A percentile compares a stretch with the other conserved stretches of the same genome.
These are phyloP conservation scores for Smallanthus sonchifolius DNA, from an alignment of 129 eudicot genomes.

Conservation along the genomic window DNA sequence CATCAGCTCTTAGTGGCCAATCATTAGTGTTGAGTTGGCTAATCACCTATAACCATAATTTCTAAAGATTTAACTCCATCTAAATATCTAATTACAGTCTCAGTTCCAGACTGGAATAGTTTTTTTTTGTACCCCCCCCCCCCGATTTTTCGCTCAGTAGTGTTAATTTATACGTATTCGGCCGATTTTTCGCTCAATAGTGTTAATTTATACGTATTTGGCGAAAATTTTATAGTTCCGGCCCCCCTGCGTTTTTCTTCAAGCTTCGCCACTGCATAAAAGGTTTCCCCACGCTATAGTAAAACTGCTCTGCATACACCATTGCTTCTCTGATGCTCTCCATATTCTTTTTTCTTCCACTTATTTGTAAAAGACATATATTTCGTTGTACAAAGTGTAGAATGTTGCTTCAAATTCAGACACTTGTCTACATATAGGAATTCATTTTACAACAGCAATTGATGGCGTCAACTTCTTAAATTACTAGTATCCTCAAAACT, in stretches of 20 bases:
- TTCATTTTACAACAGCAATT: neutral
- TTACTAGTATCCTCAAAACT: too few species aligned
- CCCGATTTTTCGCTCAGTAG: too few species aligned
- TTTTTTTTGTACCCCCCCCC: neutral
- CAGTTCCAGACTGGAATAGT: slow-evolving; percentile 2
- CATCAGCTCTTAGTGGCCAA: neutral
- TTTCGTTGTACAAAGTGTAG: neutral
- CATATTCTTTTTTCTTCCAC: neutral
- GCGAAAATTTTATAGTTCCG: too few species aligned
- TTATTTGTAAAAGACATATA: neutral
- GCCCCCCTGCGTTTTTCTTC: too few species aligned
- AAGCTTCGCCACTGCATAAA: too few species aligned
- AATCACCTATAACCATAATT: neutral
- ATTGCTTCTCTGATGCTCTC: neutral
- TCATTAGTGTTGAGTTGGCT: neutral
- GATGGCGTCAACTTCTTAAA: neutral
- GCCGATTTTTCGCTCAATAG: too few species aligned
- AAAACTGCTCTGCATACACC: neutral
- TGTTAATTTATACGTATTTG: too few species aligned
- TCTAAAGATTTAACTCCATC: neutral
- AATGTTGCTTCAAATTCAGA: neutral
- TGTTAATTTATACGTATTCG: too few species aligned
- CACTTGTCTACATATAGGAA: neutral
- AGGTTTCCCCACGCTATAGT: neutral
- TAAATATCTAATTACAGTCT: neutral